Evolutionary conservation across 495 filamentous ascomycete genomes (phyloP).

Genomic region (Apodospora peruviana): DNA sequence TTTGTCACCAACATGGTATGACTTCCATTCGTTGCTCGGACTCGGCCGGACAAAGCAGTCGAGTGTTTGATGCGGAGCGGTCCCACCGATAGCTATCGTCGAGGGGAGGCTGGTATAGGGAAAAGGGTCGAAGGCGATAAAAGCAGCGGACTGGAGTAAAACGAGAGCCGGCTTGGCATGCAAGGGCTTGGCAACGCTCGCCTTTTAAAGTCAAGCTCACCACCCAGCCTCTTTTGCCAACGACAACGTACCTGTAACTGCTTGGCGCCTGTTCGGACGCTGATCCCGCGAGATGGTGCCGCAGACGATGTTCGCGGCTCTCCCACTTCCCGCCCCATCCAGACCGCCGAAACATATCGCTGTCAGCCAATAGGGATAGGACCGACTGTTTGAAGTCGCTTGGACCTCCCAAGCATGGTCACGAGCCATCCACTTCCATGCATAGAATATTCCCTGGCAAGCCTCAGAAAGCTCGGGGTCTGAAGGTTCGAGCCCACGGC

Average conservation of each 20-base stretch:
- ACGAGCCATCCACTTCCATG: constrained; percentile 1
- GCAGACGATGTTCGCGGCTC: constrained; percentile 11
- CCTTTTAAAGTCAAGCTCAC: not conserved
- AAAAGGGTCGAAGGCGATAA: not conserved
- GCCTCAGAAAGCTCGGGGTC: not conserved
- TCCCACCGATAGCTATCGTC: too few species aligned
- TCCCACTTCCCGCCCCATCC: constrained; percentile 12
- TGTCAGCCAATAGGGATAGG: not conserved
- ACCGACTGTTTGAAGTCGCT: too few species aligned
- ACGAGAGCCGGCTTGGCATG: constrained; percentile 5
- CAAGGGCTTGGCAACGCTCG: not conserved
- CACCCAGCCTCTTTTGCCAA: too few species aligned
- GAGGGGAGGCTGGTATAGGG: not conserved
- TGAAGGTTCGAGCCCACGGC: not conserved
- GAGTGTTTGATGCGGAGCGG: too few species aligned
- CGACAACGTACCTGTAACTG: constrained; percentile 11
- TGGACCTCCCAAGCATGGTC: not conserved
- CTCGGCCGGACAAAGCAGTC: too few species aligned
- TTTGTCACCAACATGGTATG: not conserved
- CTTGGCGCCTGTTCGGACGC: constrained; percentile 3
- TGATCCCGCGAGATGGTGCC: constrained; percentile 15
- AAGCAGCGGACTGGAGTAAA: not conserved
- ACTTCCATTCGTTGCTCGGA: too few species aligned
- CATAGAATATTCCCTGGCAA: constrained; percentile 7
- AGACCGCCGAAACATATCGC: constrained; percentile 9